These are phyloP conservation scores for Penicillium thymicola DNA, from an alignment of 2,329 filamentous ascomycete genomes.

Conservation along the genomic window DNA sequence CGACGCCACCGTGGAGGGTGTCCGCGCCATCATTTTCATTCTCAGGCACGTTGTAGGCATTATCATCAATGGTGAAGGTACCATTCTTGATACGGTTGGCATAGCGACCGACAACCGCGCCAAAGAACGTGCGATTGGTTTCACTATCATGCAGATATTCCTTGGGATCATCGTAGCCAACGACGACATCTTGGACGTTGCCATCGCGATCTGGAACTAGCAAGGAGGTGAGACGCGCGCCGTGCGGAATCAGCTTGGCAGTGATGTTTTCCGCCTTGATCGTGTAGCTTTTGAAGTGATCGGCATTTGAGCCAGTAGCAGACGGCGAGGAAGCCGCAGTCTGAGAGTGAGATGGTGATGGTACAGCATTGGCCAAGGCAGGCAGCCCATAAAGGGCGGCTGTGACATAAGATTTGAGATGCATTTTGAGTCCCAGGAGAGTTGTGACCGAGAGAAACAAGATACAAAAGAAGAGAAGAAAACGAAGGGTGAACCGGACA, in stretches of 20 bases:
- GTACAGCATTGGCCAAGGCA: constrained; percentile 22
- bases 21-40: constrained; percentile 52
- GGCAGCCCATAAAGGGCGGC: constrained; percentile 35
- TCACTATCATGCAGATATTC: constrained; percentile 45
- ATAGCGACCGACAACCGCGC: constrained; percentile 50
- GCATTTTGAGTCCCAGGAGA: constrained; percentile 35
- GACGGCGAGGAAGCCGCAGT: constrained; percentile 6
- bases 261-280: constrained; percentile 49
- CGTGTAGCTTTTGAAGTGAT: constrained; percentile 44
- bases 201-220: constrained; percentile 52
- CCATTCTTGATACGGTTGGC: constrained; percentile 57
- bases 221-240: constrained; percentile 47
- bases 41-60: constrained; percentile 47
- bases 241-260: constrained; percentile 48
- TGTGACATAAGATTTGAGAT: constrained; percentile 34
- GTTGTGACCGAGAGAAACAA: constrained; percentile 30
- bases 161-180: constrained; percentile 50
- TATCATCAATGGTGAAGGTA: constrained; percentile 51
- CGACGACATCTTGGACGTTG: constrained; percentile 47
- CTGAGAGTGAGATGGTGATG: constrained; percentile 14
- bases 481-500: constrained; percentile 28
- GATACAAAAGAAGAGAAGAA: constrained; percentile 29
- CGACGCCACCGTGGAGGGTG: constrained; percentile 51
- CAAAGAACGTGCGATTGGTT: constrained; percentile 49
- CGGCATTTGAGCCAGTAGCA: constrained; percentile 12